These are phyloP conservation scores for Scytalidium lignicola DNA, from an alignment of 2,329 filamentous ascomycete species.

Conservation along the genomic window DNA sequence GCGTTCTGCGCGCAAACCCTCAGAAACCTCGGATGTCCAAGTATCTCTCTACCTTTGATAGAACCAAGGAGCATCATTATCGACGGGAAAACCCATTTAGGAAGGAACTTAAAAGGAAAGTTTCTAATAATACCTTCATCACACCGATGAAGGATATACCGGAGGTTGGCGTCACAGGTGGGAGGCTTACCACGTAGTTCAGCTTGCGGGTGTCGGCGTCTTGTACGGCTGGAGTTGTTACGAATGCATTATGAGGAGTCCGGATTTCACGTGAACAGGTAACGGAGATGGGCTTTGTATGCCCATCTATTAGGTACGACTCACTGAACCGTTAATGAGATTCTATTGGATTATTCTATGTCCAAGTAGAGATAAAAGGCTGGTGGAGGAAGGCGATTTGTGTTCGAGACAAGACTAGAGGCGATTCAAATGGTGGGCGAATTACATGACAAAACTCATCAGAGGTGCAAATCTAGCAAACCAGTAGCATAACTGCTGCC, in stretches of 20 bases:
- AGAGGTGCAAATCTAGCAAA: neutral
- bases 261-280: neutral
- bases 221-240: neutral
- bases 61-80: neutral
- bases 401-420: neutral
- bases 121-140: neutral
- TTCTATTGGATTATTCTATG: neutral
- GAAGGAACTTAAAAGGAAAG: neutral
- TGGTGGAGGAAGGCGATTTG: neutral
- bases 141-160: neutral
- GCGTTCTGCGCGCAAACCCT: neutral
- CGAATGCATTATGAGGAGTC: neutral
- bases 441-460: neutral
- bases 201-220: neutral
- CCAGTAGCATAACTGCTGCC: neutral
- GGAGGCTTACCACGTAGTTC: neutral
- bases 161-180: neutral
- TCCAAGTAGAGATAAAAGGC: neutral
- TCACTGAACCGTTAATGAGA: neutral
- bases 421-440: no score
- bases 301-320: neutral
- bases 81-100: neutral
- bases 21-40: neutral
- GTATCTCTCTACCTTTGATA: neutral
- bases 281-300: neutral